Conservation (phyloP, 148 eudicot genomes). For the Amaranthus palmeri region DNA sequence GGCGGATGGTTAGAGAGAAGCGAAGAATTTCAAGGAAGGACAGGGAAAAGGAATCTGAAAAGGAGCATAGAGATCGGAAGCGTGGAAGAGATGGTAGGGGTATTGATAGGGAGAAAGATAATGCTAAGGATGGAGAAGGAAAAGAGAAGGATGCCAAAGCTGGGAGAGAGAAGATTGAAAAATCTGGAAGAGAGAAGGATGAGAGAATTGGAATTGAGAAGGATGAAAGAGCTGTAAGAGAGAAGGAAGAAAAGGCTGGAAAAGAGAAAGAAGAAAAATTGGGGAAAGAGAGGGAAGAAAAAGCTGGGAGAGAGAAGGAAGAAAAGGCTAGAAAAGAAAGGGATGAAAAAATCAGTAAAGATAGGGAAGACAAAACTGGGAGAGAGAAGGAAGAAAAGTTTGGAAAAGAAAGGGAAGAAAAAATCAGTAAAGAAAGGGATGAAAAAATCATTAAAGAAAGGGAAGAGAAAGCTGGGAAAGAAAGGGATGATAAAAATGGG, state of each 20-base stretch:
- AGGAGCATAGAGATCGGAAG: conserved; percentile 44
- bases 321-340: conserved; percentile 22
- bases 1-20: conserved; percentile 51
- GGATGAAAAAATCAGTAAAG: conserved; percentile 20
- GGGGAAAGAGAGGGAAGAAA: conserved; percentile 19
- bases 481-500: conserved; percentile 14
- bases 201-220: conserved; percentile 26
- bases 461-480: conserved; percentile 20
- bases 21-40: conserved; percentile 42
- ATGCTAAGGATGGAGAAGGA: conserved; percentile 35
- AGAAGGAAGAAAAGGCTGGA: conserved; percentile 17
- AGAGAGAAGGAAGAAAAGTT: conserved; percentile 23
- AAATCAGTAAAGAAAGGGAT: conserved; percentile 24
- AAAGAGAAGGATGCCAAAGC: conserved; percentile 34
- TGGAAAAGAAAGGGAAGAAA: conserved; percentile 23
- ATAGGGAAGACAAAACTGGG: conserved; percentile 21
- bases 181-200: conserved; percentile 13
- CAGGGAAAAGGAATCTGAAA: conserved; percentile 37
- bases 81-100: conserved; percentile 42
- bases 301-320: conserved; percentile 23
- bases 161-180: conserved; percentile 25
- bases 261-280: conserved; percentile 17
- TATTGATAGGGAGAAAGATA: conserved; percentile 38
- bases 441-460: conserved; percentile 22
- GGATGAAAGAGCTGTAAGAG: conserved; percentile 22